Base-by-base conservation (phyloP, 768 basidiomycete species). In the Pleurotus tuoliensis region DNA sequence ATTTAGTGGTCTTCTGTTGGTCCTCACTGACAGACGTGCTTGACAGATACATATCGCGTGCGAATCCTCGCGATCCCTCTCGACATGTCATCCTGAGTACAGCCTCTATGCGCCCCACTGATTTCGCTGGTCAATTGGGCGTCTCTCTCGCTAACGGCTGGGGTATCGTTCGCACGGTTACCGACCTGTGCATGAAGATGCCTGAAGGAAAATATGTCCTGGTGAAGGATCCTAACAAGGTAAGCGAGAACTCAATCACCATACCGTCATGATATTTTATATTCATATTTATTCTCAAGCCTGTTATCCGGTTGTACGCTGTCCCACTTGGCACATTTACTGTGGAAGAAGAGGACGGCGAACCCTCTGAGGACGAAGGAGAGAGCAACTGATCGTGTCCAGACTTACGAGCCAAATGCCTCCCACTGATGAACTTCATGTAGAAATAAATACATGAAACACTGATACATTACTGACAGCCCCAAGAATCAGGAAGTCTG, bases 161-260 rank as follows among this genome's bases (percentile, higher is more conserved):
- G 97, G 97, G 97, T 55, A 98, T 99, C 65, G 92, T 98, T 30
- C 82, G 97, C 58, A 96, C 92, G 11, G 87, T 99, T 58, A 89
- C 92, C 25, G 97, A 99, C 66, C 72, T 98, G 58, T 92, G 90
- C 70, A 84, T 97, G 85, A 94, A 95, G 72, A 88, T 94, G 86
- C 92, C 93, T 18, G 96, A 98, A 72, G 97, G 97, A 69, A 97
- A 97, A 71, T 99, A 98, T 68, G 90, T 98, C 12, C 76, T 99
- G 24, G 86, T 99, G 52, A 97, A 96, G 74, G 97, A 99, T 72
- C 96, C 97, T 15, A 98, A 98, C 81, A 93, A 85, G 85, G 95
- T 96, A 66, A 64, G 81, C 70, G 11, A 12, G 30, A 34, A 34
- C 8, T 34, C 8, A 11, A 34, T 25, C 24, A 25, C 24, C 5